Evolutionary conservation across 768 basidiomycete genomes (phyloP).

Genomic region (Omphalotus guepiniiformis): DNA sequence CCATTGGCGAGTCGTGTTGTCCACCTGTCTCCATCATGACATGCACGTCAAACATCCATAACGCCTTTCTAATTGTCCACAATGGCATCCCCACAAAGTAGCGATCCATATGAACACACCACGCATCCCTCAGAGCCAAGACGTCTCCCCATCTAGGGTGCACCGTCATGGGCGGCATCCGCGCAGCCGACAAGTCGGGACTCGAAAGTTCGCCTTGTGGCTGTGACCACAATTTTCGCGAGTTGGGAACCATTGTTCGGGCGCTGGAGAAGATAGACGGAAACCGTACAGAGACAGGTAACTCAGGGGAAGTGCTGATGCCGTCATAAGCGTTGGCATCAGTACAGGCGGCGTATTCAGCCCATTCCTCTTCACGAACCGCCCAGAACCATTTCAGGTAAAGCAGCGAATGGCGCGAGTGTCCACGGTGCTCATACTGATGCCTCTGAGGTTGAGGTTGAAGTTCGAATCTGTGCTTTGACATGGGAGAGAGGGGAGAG

Average conservation of each 20-base stretch:
- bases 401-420: conserved; percentile 55
- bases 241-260: conserved; percentile 14
- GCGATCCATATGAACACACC: conserved; percentile 52
- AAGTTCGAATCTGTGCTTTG: conserved; percentile 7
- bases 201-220: conserved; percentile 8
- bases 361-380: conserved; percentile 50
- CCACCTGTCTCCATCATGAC: no score
- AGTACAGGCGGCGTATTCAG: conserved; percentile 27
- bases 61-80: conserved; percentile 62
- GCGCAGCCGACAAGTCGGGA: no score
- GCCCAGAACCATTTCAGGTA: conserved; percentile 64
- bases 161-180: conserved; percentile 32
- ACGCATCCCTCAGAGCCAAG: conserved; percentile 52
- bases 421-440: conserved; percentile 52
- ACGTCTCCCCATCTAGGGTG: conserved; percentile 64
- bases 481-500: conserved; percentile 30
- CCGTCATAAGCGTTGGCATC: conserved; percentile 7
- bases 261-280: conserved; percentile 12
- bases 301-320: neutral
- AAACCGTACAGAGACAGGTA: conserved; percentile 10
- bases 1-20: no score
- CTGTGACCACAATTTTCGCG: conserved; percentile 17
- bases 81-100: conserved; percentile 52
- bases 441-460: conserved; percentile 30
- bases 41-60: conserved; percentile 62